Conservation (phyloP, 768 basidiomycete genomes). For the Psilocybe azurescens region DNA sequence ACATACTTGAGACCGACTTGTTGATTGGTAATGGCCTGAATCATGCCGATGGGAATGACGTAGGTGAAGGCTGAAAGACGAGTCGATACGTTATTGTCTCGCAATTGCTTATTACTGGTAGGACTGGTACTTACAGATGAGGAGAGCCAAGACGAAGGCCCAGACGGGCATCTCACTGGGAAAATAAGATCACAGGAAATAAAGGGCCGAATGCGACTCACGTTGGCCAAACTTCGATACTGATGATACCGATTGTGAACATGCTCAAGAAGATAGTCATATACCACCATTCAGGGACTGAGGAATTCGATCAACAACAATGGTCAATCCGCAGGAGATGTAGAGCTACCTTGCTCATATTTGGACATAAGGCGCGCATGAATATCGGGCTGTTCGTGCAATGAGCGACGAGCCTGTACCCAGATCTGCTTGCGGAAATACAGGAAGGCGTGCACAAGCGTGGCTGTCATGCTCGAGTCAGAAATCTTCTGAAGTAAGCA, state of each 20-base stretch:
- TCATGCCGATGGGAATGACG: conserved; percentile 68
- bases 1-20: conserved; percentile 64
- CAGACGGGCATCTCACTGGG: conserved; percentile 39
- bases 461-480: conserved; percentile 38
- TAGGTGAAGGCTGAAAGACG: conserved; percentile 52
- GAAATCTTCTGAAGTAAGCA: not conserved
- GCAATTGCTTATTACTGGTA: conserved; percentile 27
- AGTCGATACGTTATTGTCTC: not conserved
- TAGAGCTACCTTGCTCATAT: conserved; percentile 53
- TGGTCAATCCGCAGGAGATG: not conserved
- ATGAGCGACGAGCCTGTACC: conserved; percentile 66
- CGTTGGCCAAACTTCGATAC: conserved; percentile 68
- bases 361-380: conserved; percentile 79
- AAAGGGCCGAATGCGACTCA: conserved; percentile 44
- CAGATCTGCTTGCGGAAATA: conserved; percentile 81
- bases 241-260: conserved; percentile 68
- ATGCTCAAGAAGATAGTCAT: conserved; percentile 62
- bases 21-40: conserved; percentile 77
- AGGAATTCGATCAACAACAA: not conserved
- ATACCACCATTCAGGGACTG: conserved; percentile 86
- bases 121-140: conserved; percentile 50
- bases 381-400: conserved; percentile 80
- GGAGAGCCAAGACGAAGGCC: conserved; percentile 65
- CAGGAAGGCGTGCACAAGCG: conserved; percentile 67
- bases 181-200: conserved; percentile 43